Percentiles rank a stretch among this genome's conserved stretches.
Conservation (phyloP, 2,329 filamentous ascomycete genomes). For the Phialocephala sp. region DNA sequence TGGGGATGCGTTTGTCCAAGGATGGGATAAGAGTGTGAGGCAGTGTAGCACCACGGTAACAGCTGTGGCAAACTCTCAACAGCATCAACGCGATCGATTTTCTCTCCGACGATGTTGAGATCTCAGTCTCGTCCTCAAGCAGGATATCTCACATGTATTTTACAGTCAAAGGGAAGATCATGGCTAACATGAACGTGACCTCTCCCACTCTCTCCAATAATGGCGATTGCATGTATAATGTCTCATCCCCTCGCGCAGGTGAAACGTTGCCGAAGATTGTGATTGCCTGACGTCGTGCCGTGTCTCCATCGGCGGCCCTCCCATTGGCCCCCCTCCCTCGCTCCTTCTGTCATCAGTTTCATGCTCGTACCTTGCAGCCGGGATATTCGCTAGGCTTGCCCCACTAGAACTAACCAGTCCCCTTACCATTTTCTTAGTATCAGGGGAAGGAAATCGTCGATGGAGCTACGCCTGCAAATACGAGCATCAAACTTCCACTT, state of each 20-base stretch:
- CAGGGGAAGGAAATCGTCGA: not conserved
- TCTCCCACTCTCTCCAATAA: slow-evolving; percentile 3
- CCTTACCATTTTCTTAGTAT: not conserved
- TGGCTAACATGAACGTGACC: not conserved
- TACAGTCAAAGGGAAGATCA: no score
- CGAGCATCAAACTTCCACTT: not conserved
- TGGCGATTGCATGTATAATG: not conserved
- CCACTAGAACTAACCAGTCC: no score
- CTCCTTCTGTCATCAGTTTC: not conserved
- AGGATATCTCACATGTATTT: not conserved
- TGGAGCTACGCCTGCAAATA: not conserved
- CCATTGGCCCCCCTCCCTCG: not conserved
- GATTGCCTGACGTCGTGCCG: not conserved
- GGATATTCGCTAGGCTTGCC: not conserved
- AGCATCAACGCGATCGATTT: not conserved
- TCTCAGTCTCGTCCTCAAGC: not conserved
- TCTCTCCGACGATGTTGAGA: not conserved
- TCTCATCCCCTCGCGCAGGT: not conserved
- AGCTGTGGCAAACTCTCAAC: not conserved
- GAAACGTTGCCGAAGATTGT: not conserved
- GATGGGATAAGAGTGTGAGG: not conserved
- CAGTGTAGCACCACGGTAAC: not conserved
- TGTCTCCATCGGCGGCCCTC: not conserved
- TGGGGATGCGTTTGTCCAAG: no score
- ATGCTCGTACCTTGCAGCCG: slow-evolving; percentile 8